Evolutionary conservation across 1,284 basidiomycete genomes (phyloP).

Genomic region (Rhodotorula sp.): DNA sequence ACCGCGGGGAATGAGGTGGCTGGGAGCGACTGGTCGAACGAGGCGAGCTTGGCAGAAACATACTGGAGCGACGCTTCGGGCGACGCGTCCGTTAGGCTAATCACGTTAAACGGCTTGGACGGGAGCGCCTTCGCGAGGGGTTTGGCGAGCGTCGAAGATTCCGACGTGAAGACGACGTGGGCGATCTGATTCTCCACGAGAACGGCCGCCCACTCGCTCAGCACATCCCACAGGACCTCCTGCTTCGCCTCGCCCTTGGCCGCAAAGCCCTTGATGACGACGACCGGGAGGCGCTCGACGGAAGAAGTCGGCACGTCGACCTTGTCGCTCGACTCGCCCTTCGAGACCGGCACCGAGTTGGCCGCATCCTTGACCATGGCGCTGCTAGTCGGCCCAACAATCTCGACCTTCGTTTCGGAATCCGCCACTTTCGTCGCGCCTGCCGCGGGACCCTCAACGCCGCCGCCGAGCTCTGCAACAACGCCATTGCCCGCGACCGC

Average conservation of each 20-base stretch:
- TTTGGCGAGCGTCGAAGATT: constrained; percentile 85
- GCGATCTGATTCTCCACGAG: constrained; percentile 80
- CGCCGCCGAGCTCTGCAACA: constrained; percentile 72
- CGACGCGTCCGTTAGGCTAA: constrained; percentile 83
- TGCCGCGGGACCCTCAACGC: constrained; percentile 34
- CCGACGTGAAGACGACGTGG: constrained; percentile 87
- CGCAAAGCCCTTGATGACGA: constrained; percentile 61
- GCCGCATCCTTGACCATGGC: constrained; percentile 15
- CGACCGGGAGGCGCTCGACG: constrained; percentile 72
- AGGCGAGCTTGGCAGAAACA: constrained; percentile 74
- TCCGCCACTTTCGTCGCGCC: constrained; percentile 6
- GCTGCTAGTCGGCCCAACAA: constrained; percentile 29
- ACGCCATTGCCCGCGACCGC: constrained; percentile 76
- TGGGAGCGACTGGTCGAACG: constrained; percentile 49
- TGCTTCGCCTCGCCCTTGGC: constrained; percentile 64
- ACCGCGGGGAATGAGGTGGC: constrained; percentile 62
- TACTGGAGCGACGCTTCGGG: constrained; percentile 73
- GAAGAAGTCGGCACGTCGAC: constrained; percentile 48
- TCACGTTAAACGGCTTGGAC: constrained; percentile 75
- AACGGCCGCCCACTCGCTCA: constrained; percentile 82
- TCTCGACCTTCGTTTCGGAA: constrained; percentile 8
- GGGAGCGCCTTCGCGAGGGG: constrained; percentile 77
- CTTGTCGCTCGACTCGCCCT: not conserved
- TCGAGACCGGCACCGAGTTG: not conserved
- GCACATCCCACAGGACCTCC: constrained; percentile 71